These are phyloP conservation scores for Aphanomyces cochlioides DNA, from an alignment of 352 stramenopile species.

Conservation along the genomic window DNA sequence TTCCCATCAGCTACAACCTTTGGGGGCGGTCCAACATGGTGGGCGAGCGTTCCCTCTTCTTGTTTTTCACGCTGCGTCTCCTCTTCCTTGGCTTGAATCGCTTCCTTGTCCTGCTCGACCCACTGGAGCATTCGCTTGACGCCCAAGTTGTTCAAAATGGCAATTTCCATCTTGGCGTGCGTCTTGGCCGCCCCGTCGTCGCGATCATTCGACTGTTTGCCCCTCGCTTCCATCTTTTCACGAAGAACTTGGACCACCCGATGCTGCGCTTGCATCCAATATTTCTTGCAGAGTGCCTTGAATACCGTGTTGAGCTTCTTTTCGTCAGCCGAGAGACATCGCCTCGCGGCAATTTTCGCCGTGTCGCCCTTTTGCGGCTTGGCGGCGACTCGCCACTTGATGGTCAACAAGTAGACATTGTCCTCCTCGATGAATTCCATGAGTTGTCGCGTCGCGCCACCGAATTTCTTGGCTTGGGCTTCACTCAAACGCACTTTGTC, in stretches of 20 bases:
- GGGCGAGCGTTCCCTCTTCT: constrained; percentile 63
- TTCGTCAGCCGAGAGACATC: constrained; percentile 59
- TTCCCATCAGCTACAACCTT: neutral
- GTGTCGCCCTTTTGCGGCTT: constrained; percentile 83
- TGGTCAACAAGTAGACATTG: constrained; percentile 67
- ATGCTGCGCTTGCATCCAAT: constrained; percentile 68
- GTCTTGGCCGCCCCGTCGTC: neutral
- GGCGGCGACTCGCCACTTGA: constrained; percentile 79
- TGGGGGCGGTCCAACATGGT: constrained; percentile 36
- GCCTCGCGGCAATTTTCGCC: constrained; percentile 72
- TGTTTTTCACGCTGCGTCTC: constrained; percentile 69
- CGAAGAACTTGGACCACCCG: constrained; percentile 72
- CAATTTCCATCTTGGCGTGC: constrained; percentile 49
- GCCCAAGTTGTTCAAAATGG: constrained; percentile 55
- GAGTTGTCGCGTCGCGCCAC: constrained; percentile 71
- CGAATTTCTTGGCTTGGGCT: constrained; percentile 60
- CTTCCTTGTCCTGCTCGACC: constrained; percentile 69
- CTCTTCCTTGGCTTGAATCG: constrained; percentile 58
- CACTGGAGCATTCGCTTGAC: constrained; percentile 72
- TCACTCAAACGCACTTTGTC: constrained; percentile 54
- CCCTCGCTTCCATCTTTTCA: constrained; percentile 45
- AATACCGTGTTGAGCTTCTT: constrained; percentile 77
- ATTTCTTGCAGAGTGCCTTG: constrained; percentile 61
- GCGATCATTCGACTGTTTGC: constrained; percentile 2
- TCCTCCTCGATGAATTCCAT: constrained; percentile 63